Conservation (phyloP, 1,139 yeast genomes). For the Suhomyces panamericanus region DNA sequence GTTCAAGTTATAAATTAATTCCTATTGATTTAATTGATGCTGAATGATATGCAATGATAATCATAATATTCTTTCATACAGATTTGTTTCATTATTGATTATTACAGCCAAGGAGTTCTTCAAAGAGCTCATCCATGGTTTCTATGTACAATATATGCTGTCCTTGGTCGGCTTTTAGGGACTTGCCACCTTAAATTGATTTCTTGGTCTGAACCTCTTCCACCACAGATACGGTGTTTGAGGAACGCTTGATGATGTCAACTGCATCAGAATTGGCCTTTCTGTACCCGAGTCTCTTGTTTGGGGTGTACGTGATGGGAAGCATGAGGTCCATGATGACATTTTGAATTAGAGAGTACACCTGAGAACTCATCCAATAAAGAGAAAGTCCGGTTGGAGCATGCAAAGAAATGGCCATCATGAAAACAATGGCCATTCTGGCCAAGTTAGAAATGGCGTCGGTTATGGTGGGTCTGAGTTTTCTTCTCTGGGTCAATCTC, state of each 20-base stretch:
- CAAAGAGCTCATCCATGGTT: no score
- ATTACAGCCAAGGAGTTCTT: no score
- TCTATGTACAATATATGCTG: no score
- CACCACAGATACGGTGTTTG: background rate
- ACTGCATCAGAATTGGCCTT: constrained; percentile 10
- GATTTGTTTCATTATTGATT: no score
- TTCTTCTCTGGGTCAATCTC: constrained; percentile 35
- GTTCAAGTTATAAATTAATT: no score
- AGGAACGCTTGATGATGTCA: constrained; percentile 1
- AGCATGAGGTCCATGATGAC: constrained; percentile 63
- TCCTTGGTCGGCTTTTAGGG: no score
- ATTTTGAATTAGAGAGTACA: constrained; percentile 74
- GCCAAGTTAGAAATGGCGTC: constrained; percentile 65
- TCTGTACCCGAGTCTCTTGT: constrained; percentile 25
- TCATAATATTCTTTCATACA: no score
- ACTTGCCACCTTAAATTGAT: no score
- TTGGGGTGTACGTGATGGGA: constrained; percentile 59
- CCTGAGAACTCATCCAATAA: constrained; percentile 86
- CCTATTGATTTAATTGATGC: no score
- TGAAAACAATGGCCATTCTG: constrained; percentile 70
- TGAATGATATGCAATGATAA: no score
- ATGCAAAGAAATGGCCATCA: constrained; percentile 82
- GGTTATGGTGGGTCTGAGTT: constrained; percentile 57
- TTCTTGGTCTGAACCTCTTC: background rate
- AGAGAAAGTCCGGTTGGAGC: constrained; percentile 80